Base-by-base conservation (phyloP, 129 eudicot genomes). In the Solidago caesia region DNA sequence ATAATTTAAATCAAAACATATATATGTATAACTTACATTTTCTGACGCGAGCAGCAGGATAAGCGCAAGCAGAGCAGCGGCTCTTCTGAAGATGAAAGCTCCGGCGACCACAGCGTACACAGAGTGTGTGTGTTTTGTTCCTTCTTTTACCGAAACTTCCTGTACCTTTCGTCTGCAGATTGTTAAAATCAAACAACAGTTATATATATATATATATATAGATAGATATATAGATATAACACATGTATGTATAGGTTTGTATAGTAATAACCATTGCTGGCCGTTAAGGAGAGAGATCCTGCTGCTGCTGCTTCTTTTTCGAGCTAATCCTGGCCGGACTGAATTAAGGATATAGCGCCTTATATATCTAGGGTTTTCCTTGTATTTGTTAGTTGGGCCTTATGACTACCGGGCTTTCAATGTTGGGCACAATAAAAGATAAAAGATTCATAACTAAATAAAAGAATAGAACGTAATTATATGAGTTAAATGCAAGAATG, bases 61-160 rank as follows among this genome's bases (percentile, higher is more conserved):
- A 88, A 53, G 93, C 93, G 68, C 93, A 88, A 45, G 93, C 92
- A 25, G 90, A 75, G 72, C 94, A 88, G 6, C 90, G 88, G 56
- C 88, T 85, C 88, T 88, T 88, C 70, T 88, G 94, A 14, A 88
- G 84, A 75, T 88, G 94, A 72, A 88, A 88, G 74, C 94, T 88
- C 65, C 94, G 88, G 56, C 94, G 88, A 16, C 94, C 94, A 57
- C 94, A 88, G 29, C 90, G 83, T 58, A 88, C 94, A 77, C 94
- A 88, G 74, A 88, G 84, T 41, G 90, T 85, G 88, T 85, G 90
- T 67, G 90, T 88, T 83, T 88, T 85, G 88, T 88, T 88, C 71
- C 88, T 88, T 77, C 90, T 81, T 83, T 87, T 87, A 62, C 92
- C 92, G 33, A 87, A 87, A 46, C 92, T 87, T 3, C 92, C 92